Evolutionary conservation across 2,329 filamentous ascomycete genomes (phyloP), one percentile per base, ranked within the genome.

Genomic region (Harringtonia aguacate): DNA sequence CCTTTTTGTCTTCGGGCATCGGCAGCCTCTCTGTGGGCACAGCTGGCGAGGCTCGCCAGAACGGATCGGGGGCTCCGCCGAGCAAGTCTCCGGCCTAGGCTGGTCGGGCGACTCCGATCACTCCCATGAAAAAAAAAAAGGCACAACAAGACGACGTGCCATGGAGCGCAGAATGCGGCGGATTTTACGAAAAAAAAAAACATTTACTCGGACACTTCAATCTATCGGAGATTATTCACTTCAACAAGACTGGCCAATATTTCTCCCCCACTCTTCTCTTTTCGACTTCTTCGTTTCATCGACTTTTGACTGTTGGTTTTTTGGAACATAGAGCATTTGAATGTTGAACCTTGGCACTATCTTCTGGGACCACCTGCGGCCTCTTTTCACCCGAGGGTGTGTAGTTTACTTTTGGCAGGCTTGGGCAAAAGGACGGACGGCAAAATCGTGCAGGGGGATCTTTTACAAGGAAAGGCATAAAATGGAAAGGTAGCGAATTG

Each of bases 1-100:
- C 83, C 15, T 90, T 90, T 67, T 72, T 92, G 41, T 84, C 81
- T 27, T 74, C 75, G 27, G 81, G 82, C 36, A 85, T 92, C 47
- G 76, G 79, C 45, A 76, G 78, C 40, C 72, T 92, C 42, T 79
- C 79, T 31, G 84, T 92, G 53, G 77, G 79, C 58, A 81, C 76
- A 51, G 5, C 70, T 66, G 45, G 42, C 22, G 77, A 81, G 50
- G 68, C 69, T 49, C 77, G 77, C 45, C 77, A 81, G 64, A 81
- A 81, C 53, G 77, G 77, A 47, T 67, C 69, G 17, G 65, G 67
- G 44, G 72, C 69, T 44, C 72, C 74, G 40, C 68, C 68, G 28
- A 77, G 62, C 69, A 79, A 79, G 64, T 79, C 74, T 35, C 73
- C 75, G 34, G 73, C 73, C 44, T 79, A 74, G 65, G 15, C 10